These are phyloP conservation scores for Vachellia pachyceras DNA, from an alignment of 306 rosid species.

Conservation along the genomic window DNA sequence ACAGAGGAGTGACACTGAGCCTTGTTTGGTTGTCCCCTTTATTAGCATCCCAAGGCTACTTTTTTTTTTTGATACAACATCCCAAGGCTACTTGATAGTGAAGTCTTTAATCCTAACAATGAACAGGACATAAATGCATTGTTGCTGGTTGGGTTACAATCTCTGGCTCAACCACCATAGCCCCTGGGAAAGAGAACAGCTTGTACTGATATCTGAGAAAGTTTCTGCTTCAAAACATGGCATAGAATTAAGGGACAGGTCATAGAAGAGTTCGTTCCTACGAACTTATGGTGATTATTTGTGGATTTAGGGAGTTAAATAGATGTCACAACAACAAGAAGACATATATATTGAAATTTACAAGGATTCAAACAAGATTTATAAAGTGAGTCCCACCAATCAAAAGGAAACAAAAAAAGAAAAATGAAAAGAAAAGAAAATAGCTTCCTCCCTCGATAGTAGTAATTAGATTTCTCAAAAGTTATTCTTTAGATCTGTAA, in stretches of 20 bases:
- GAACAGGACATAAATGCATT: neutral
- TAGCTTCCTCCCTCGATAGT: too few relatives aligned
- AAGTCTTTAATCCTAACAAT: constrained; percentile 22
- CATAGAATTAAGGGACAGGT: neutral
- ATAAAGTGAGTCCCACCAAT: neutral
- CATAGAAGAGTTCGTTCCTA: neutral
- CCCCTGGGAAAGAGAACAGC: neutral
- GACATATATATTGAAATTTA: neutral
- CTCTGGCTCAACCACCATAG: neutral
- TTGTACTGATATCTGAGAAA: neutral
- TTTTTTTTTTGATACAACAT: too few relatives aligned
- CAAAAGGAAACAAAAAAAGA: too few relatives aligned
- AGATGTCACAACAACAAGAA: neutral
- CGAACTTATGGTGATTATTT: neutral
- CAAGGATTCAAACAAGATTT: neutral
- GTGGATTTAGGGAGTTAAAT: neutral
- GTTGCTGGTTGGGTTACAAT: neutral
- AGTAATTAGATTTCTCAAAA: too few relatives aligned
- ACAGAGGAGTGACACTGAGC: constrained; percentile 42
- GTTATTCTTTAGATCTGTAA: too few relatives aligned
- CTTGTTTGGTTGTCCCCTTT: constrained; percentile 44
- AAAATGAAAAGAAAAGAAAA: too few relatives aligned
- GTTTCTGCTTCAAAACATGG: neutral
- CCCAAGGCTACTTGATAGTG: constrained; percentile 44
- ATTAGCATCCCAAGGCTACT: constrained; percentile 35